Evolutionary conservation across 73 alveolate genomes (phyloP).

Genomic region (Paraurostyla sp.): DNA sequence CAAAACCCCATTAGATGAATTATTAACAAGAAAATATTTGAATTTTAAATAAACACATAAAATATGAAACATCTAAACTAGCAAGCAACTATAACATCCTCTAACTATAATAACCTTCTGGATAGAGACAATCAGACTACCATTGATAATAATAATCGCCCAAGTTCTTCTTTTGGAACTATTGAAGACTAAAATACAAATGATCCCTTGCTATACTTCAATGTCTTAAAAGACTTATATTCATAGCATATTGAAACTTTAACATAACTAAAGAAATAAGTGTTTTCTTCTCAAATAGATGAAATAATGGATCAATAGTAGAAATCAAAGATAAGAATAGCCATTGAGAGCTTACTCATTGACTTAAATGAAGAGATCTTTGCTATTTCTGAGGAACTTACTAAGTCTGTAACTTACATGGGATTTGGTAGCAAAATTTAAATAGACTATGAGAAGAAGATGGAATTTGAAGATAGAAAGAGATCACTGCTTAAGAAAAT

Average conservation of each 20-base stretch:
- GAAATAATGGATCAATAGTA: constrained; percentile 1
- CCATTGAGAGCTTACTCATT: constrained; percentile 31
- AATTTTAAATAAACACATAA: too few relatives aligned
- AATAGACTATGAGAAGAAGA: not conserved
- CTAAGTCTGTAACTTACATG: constrained; percentile 30
- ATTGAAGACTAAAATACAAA: too few relatives aligned
- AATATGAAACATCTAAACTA: too few relatives aligned
- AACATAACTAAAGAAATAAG: not conserved
- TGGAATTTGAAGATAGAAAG: constrained; percentile 17
- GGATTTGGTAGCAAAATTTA: not conserved
- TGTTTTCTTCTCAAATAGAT: not conserved
- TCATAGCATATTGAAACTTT: not conserved
- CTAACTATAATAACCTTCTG: too few relatives aligned
- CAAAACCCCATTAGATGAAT: too few relatives aligned
- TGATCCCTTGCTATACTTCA: constrained; percentile 2
- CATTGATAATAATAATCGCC: too few relatives aligned
- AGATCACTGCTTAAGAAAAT: not conserved
- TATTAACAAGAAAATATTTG: too few relatives aligned
- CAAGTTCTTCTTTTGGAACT: too few relatives aligned
- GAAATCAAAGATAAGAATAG: constrained; percentile 29
- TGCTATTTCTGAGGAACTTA: constrained; percentile 36
- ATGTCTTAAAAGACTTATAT: constrained; percentile 2
- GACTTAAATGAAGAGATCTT: constrained; percentile 60
- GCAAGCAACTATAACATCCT: too few relatives aligned
- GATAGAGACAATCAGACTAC: too few relatives aligned